These are phyloP conservation scores for Calonectria fujianensis DNA, from an alignment of 2,329 filamentous ascomycete genomes.

Conservation along the genomic window DNA sequence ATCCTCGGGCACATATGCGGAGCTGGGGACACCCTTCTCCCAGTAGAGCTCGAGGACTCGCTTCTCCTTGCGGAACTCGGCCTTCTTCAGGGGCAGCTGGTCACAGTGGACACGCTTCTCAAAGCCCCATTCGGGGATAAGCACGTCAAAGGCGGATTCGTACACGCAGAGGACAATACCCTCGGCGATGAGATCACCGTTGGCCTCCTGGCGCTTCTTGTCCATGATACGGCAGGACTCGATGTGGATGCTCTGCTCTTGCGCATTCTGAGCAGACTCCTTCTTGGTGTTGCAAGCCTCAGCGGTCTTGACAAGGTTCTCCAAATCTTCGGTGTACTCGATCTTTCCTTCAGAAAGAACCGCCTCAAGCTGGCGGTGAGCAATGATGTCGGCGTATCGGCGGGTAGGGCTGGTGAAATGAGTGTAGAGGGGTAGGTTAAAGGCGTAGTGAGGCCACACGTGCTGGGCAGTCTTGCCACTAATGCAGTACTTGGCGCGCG, in stretches of 20 bases:
- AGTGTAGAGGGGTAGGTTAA: conserved; percentile 95
- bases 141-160: conserved; percentile 97
- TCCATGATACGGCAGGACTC: conserved; percentile 98
- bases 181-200: conserved; percentile 94
- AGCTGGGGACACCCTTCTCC: conserved; percentile 99
- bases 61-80: conserved; percentile 98
- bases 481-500: conserved; percentile 95
- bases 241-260: conserved; percentile 99
- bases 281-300: conserved; percentile 99
- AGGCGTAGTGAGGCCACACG: conserved; percentile 89
- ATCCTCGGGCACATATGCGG: conserved; percentile 96
- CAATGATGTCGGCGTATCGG: conserved; percentile 95
- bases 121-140: conserved; percentile 98
- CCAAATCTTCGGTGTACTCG: conserved; percentile 92
- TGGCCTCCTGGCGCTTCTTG: conserved; percentile 88
- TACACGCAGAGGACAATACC: conserved; percentile 98
- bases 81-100: conserved; percentile 97
- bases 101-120: conserved; percentile 99
- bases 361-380: conserved; percentile 94
- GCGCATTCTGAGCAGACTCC: conserved; percentile 96
- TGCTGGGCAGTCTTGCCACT: conserved; percentile 86
- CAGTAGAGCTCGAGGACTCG: conserved; percentile 97
- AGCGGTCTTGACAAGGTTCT: conserved; percentile 91
- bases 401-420: conserved; percentile 98
- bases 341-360: conserved; percentile 87